Evolutionary conservation across 805 yeast genomes (phyloP).

Genomic region (Cyberlindnera misumaiensis): DNA sequence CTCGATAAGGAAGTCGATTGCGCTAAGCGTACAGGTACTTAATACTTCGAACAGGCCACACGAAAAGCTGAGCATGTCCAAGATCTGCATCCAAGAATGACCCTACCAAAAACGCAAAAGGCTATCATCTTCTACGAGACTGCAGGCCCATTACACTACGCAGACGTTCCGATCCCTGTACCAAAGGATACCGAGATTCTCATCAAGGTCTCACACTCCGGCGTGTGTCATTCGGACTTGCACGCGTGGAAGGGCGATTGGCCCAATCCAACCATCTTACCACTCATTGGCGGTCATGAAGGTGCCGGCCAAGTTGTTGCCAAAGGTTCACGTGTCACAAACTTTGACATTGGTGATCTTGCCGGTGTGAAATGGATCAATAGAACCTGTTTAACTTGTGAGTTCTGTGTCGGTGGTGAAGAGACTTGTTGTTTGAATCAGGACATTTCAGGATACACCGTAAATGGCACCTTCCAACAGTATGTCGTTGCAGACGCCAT

Average conservation of each 20-base stretch:
- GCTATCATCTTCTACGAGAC: conserved; percentile 42
- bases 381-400: conserved; percentile 59
- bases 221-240: conserved; percentile 61
- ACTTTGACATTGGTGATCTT: conserved; percentile 54
- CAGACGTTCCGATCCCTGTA: conserved; percentile 44
- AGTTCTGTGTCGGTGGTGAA: conserved; percentile 48
- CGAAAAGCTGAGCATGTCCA: not conserved
- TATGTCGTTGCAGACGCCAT: conserved; percentile 58
- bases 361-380: conserved; percentile 69
- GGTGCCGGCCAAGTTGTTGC: conserved; percentile 68
- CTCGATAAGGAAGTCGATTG: conserved; percentile 5
- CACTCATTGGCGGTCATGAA: conserved; percentile 66
- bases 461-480: conserved; percentile 76
- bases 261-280: conserved; percentile 49
- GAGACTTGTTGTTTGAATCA: conserved; percentile 64
- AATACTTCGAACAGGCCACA: not conserved
- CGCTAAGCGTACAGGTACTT: not conserved
- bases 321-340: conserved; percentile 48
- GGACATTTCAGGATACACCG: conserved; percentile 66
- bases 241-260: conserved; percentile 54
- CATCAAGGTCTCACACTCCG: conserved; percentile 52
- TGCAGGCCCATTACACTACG: conserved; percentile 40
- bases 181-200: conserved; percentile 50
- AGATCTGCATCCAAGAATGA: conserved; percentile 19
- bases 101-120: conserved; percentile 35